These are phyloP conservation scores for Paecilomyces variotii DNA, from an alignment of 2,329 filamentous ascomycete genomes.

Conservation along the genomic window DNA sequence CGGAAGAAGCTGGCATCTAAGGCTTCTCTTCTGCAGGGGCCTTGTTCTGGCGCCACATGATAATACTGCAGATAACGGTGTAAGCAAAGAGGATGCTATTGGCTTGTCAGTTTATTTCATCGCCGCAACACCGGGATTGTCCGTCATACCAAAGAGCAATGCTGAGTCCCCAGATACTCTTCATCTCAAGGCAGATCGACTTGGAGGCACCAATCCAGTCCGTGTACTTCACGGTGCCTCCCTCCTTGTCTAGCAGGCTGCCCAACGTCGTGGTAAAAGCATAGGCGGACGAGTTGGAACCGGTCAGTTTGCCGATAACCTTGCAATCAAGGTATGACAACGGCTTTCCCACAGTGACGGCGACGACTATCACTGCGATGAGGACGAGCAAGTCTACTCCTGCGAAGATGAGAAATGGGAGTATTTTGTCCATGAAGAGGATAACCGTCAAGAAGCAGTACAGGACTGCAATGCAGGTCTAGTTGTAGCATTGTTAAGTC, in stretches of 20 bases:
- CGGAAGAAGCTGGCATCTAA: neutral
- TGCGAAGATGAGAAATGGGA: constrained; percentile 63
- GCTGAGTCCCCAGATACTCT: constrained; percentile 77
- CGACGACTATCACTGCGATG: constrained; percentile 68
- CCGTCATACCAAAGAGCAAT: constrained; percentile 62
- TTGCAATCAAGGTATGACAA: constrained; percentile 70
- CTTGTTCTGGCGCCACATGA: constrained; percentile 57
- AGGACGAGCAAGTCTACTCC: constrained; percentile 61
- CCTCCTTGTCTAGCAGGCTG: constrained; percentile 44
- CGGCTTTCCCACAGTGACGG: constrained; percentile 70
- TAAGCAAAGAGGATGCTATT: constrained; percentile 58
- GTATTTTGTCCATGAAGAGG: constrained; percentile 67
- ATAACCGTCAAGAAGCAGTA: constrained; percentile 76
- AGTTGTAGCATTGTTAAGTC: constrained; percentile 1
- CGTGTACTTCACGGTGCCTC: constrained; percentile 42
- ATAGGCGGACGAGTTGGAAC: constrained; percentile 42
- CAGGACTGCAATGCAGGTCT: constrained; percentile 71
- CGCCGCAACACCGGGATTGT: neutral
- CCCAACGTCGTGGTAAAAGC: constrained; percentile 47
- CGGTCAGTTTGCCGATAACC: constrained; percentile 41
- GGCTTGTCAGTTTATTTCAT: constrained; percentile 3
- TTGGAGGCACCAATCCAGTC: constrained; percentile 54
- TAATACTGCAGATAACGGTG: constrained; percentile 49
- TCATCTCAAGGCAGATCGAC: constrained; percentile 71
- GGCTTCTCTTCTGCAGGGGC: constrained; percentile 13